A percentile compares a stretch with the other conserved stretches of the same genome.
phyloP scores from a whole-genome alignment of 495 filamentous ascomycete species.

The Clavariopsis aquatica region DNA sequence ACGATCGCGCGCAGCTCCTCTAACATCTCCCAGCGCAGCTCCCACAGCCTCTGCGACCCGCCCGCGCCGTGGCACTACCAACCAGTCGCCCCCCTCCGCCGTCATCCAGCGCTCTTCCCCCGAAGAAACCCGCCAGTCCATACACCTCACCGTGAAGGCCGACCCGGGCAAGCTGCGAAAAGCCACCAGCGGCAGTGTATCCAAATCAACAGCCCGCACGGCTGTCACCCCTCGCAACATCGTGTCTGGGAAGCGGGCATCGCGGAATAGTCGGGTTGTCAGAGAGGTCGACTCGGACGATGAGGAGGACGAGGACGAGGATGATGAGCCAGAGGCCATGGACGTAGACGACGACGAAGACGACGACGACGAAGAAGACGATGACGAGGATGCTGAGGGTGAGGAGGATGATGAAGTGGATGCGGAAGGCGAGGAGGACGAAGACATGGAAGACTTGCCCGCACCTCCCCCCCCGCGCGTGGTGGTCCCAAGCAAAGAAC shows the following conservation, averaged over 20 bases:
- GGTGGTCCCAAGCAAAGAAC: slow-evolving; percentile 43
- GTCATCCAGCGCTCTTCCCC: slow-evolving; percentile 54
- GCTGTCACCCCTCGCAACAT: slow-evolving; percentile 39
- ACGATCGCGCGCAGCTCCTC: slow-evolving; percentile 49
- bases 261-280: slow-evolving; percentile 49
- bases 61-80: slow-evolving; percentile 38
- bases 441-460: slow-evolving; percentile 49
- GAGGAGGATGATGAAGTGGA: slow-evolving; percentile 54
- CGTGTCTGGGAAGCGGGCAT: slow-evolving; percentile 53
- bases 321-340: slow-evolving; percentile 54
- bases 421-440: slow-evolving; percentile 59
- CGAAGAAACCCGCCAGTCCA: slow-evolving; percentile 61
- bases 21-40: slow-evolving; percentile 47
- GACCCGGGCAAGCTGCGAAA: slow-evolving; percentile 79
- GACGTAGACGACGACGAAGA: slow-evolving; percentile 52
- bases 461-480: slow-evolving; percentile 44
- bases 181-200: slow-evolving; percentile 55
- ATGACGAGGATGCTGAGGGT: slow-evolving; percentile 54
- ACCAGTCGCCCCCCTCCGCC: slow-evolving; percentile 51
- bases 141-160: slow-evolving; percentile 82
- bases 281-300: slow-evolving; percentile 54
- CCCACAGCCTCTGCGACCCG: slow-evolving; percentile 43
- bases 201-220: slow-evolving; percentile 33
- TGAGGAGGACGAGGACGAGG: slow-evolving; percentile 60
- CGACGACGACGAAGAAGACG: slow-evolving; percentile 57